Evolutionary conservation across 1,284 basidiomycete genomes (phyloP).

Genomic region (Farysia itapuensis): DNA sequence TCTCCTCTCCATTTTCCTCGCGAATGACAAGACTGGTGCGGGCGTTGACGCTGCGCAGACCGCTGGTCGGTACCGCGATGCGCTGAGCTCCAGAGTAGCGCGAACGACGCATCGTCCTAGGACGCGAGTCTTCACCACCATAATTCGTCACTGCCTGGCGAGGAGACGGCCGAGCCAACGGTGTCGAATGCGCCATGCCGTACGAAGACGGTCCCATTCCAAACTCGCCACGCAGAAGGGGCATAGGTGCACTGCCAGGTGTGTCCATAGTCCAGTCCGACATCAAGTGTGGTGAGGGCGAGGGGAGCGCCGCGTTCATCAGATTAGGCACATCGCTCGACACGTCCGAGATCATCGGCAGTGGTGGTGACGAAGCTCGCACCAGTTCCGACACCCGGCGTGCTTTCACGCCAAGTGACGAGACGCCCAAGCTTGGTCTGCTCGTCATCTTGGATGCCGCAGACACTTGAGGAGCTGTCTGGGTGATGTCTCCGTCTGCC

Average conservation of each 20-base stretch:
- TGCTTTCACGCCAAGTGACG: conserved; percentile 26
- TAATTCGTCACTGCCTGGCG: background rate
- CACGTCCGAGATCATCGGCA: conserved; percentile 17
- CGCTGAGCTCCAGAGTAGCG: conserved; percentile 30
- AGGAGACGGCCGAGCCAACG: conserved; percentile 1
- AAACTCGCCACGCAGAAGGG: background rate
- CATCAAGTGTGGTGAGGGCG: conserved; percentile 15
- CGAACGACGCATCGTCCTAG: conserved; percentile 3
- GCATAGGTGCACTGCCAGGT: background rate
- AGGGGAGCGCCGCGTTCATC: conserved; percentile 17
- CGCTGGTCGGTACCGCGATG: conserved; percentile 1
- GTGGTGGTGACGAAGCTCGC: conserved; percentile 22
- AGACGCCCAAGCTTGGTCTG: conserved; percentile 19
- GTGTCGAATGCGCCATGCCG: conserved; percentile 15
- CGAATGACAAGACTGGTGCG: background rate
- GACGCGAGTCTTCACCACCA: background rate
- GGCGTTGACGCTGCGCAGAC: conserved; percentile 1
- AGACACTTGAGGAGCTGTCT: background rate
- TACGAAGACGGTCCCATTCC: no score
- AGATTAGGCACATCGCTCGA: conserved; percentile 19
- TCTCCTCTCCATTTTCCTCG: background rate
- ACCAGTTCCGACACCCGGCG: conserved; percentile 32
- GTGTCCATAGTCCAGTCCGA: conserved; percentile 23
- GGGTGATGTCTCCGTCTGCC: background rate
- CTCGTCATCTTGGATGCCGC: background rate